Percentiles rank a stretch among this genome's conserved stretches.
Evolutionary conservation across 768 basidiomycete genomes (phyloP).

Genomic region (Chalciporus pseudorubinellus): DNA sequence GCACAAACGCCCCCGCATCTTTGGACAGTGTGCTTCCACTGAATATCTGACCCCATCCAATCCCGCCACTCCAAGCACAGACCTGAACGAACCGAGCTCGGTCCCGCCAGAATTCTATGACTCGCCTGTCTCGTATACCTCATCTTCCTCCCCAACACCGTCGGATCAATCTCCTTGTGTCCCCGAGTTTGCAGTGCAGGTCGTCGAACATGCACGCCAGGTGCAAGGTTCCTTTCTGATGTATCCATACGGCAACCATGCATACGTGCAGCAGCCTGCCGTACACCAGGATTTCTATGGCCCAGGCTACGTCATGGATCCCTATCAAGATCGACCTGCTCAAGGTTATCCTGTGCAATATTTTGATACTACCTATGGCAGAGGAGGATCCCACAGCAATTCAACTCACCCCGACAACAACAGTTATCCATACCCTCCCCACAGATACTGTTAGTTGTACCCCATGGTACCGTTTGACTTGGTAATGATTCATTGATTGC

Average conservation of each 20-base stretch:
- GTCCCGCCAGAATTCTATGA: constrained; percentile 15
- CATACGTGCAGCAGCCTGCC: constrained; percentile 4
- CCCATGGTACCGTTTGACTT: constrained; percentile 1
- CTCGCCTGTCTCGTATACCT: constrained; percentile 19
- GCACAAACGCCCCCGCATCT: constrained; percentile 18
- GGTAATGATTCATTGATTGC: constrained; percentile 2
- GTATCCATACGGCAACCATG: constrained; percentile 3
- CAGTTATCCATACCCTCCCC: constrained; percentile 11
- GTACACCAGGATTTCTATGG: constrained; percentile 15
- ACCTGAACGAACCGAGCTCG: constrained; percentile 13
- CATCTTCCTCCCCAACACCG: constrained; percentile 23
- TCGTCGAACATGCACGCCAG: constrained; percentile 3
- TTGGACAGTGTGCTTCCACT: constrained; percentile 3
- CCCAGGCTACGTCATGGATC: constrained; percentile 4
- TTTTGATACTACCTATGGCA: constrained; percentile 5
- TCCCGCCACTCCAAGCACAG: constrained; percentile 12
- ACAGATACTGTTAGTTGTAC: constrained; percentile 4
- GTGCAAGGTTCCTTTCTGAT: not conserved
- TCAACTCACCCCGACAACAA: constrained; percentile 12
- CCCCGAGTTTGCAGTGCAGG: constrained; percentile 8
- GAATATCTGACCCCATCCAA: constrained; percentile 9
- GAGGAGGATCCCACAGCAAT: constrained; percentile 11
- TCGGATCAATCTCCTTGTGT: constrained; percentile 25
- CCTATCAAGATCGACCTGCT: constrained; percentile 11
- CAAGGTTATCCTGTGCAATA: constrained; percentile 12